Base-by-base conservation (phyloP, 2,329 filamentous ascomycete genomes). In the Sporothrix schenckii region DNA sequence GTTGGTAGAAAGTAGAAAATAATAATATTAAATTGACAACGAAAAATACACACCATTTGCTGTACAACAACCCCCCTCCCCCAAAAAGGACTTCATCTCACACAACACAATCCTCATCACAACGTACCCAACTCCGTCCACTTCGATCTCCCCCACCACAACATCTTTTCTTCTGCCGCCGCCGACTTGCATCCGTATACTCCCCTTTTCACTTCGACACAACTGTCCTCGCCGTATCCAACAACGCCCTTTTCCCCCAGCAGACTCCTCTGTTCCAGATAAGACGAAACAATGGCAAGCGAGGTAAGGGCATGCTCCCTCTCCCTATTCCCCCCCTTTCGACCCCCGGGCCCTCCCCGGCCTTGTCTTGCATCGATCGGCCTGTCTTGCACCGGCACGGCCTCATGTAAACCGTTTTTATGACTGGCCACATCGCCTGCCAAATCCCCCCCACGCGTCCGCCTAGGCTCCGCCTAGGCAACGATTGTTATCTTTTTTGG, bases 231-330 rank as follows among this genome's bases (percentile, higher is more conserved):
- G 41, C 27, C 39, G 49, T 52, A 24, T 54, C 52, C 50, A 56
- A 34, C 41, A 41, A 53, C 39, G 7, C 19, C 19, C 41, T 58
- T 27, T 44, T 14, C 39, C 47, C 50, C 39, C 41, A n/a, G 54
- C 66, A 58, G 53, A 30, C 56, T 39, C 68, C 52, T 41, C 53
- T 66, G 44, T 56, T 39, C 69, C 52, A 67, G 66, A 69, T 71
- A 69, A 70, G 69, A 30, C 66, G 53, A 67, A 61, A 70, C 69
- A 50, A 73, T 73, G 72, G 53, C 72, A 56, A 70, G 30, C 71
- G 72, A 73, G 71, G 72, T 73, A 73, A 68, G 72, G n/a, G 60
- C 16, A 30, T 16, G 14, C 39, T 11, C 39, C 10, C 19, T 16
- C 19, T 11, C 10, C 47, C 11, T 13, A 21, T 39, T 70, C 21